These are phyloP conservation scores for Macadamia integrifolia DNA, from an alignment of 164 flowering plant genomes.

Conservation along the genomic window DNA sequence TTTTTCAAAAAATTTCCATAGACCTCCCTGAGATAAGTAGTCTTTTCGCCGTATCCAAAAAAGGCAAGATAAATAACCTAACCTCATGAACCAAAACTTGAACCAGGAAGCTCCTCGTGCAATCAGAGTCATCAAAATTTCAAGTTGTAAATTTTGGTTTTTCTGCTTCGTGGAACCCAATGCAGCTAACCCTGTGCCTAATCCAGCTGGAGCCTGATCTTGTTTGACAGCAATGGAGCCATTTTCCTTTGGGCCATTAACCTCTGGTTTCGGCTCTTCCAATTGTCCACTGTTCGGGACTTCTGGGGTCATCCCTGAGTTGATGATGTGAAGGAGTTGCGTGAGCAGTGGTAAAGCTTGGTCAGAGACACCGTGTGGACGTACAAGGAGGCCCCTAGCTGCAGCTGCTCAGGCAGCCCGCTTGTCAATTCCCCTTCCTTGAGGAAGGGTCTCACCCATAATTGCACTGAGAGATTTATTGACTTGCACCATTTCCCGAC, in stretches of 20 bases:
- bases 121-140: constrained; percentile 9
- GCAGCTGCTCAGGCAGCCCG: constrained; percentile 88
- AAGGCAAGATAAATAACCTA: constrained; percentile 3
- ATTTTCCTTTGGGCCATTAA: constrained; percentile 25
- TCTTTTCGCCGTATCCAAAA: not conserved
- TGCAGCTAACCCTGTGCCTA: constrained; percentile 63
- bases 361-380: constrained; percentile 66
- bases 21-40: too few species aligned
- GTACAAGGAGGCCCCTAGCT: constrained; percentile 64
- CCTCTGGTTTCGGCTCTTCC: constrained; percentile 29
- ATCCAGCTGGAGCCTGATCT: constrained; percentile 62
- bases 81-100: constrained; percentile 3
- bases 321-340: constrained; percentile 66
- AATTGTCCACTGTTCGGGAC: constrained; percentile 18
- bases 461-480: constrained; percentile 58
- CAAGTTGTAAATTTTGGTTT: constrained; percentile 43
- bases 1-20: too few species aligned
- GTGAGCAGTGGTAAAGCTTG: constrained; percentile 60
- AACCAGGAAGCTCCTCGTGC: not conserved
- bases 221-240: constrained; percentile 19
- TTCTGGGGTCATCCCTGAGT: constrained; percentile 50
- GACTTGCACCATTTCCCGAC: constrained; percentile 30
- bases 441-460: constrained; percentile 54
- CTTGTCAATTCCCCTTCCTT: constrained; percentile 86
- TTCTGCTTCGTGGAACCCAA: constrained; percentile 70